A percentile compares a stretch with the other conserved stretches of the same genome.
These are phyloP conservation scores for Colletotrichum tropicicola DNA, from an alignment of 2,329 filamentous ascomycete species.

Conservation along the genomic window DNA sequence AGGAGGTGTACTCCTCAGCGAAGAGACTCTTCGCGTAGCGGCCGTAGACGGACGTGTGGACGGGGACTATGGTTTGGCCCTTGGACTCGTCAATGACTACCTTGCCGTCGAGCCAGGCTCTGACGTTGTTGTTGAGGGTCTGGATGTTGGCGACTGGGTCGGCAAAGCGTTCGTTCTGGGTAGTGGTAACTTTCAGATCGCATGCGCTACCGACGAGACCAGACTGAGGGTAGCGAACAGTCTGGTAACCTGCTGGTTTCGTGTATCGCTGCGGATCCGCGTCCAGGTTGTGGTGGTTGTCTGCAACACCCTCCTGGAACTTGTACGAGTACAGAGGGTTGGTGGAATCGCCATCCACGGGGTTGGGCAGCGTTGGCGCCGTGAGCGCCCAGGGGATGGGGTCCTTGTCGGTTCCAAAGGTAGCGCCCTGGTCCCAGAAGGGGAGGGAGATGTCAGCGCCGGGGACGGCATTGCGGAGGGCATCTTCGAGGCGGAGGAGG, in stretches of 20 bases:
- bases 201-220: conserved; percentile 37
- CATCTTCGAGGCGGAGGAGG: conserved; percentile 35
- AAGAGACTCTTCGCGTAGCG: conserved; percentile 34
- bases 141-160: neutral
- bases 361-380: neutral
- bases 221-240: conserved; percentile 36
- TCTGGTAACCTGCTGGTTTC: conserved; percentile 33
- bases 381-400: neutral
- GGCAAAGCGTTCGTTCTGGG: conserved; percentile 19
- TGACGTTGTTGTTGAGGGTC: conserved; percentile 2
- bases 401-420: neutral
- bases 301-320: conserved; percentile 30
- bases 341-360: too few relatives aligned
- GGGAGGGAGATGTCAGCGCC: too few relatives aligned
- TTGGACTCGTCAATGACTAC: conserved; percentile 14
- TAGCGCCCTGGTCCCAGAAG: conserved; percentile 34
- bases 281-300: conserved; percentile 10
- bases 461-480: conserved; percentile 23
- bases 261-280: too few relatives aligned
- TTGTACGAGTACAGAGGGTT: conserved; percentile 38
- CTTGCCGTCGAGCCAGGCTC: neutral
- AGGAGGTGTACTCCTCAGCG: conserved; percentile 43
- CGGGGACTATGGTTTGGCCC: too few relatives aligned
- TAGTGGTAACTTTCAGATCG: neutral
- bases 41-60: neutral